Evolutionary conservation across 345 rosid species (phyloP).

Genomic region (Hypericum perforatum): DNA sequence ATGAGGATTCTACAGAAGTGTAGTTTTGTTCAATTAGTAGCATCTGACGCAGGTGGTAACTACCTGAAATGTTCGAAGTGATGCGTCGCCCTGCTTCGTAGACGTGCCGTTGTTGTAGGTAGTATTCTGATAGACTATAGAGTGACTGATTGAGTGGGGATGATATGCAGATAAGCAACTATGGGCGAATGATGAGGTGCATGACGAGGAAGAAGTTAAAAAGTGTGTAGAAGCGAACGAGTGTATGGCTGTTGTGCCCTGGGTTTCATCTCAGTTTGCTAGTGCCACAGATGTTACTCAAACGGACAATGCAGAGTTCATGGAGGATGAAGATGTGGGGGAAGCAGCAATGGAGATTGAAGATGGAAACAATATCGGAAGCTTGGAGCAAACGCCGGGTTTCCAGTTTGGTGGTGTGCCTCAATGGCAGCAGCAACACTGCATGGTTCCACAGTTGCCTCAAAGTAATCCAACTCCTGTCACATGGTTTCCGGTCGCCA

Average conservation of each 20-base stretch:
- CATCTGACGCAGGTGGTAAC: too few relatives aligned
- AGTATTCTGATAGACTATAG: too few relatives aligned
- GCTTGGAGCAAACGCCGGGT: neutral
- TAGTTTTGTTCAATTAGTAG: too few relatives aligned
- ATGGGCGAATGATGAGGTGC: slow-evolving; percentile 4
- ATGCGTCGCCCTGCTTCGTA: too few relatives aligned
- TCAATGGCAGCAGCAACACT: slow-evolving; percentile 48
- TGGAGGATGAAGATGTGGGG: slow-evolving; percentile 44
- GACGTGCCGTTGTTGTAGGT: too few relatives aligned
- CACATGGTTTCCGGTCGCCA: slow-evolving; percentile 28
- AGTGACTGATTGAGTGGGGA: too few relatives aligned
- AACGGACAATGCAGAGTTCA: slow-evolving; percentile 19
- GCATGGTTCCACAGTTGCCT: slow-evolving; percentile 46
- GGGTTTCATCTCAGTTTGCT: slow-evolving; percentile 34
- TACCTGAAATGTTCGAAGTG: too few relatives aligned
- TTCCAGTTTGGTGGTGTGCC: slow-evolving; percentile 17
- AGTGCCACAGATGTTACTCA: slow-evolving; percentile 1
- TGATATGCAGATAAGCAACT: too few relatives aligned
- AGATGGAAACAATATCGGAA: slow-evolving; percentile 10
- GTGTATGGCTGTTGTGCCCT: slow-evolving; percentile 48
- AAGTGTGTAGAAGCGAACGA: neutral
- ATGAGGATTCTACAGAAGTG: too few relatives aligned
- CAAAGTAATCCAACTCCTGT: slow-evolving; percentile 36
- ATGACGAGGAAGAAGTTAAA: slow-evolving; percentile 4
- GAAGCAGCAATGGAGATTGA: slow-evolving; percentile 54